Conservation (phyloP, 1,284 basidiomycete species). For the Pisolithus thermaeus region DNA sequence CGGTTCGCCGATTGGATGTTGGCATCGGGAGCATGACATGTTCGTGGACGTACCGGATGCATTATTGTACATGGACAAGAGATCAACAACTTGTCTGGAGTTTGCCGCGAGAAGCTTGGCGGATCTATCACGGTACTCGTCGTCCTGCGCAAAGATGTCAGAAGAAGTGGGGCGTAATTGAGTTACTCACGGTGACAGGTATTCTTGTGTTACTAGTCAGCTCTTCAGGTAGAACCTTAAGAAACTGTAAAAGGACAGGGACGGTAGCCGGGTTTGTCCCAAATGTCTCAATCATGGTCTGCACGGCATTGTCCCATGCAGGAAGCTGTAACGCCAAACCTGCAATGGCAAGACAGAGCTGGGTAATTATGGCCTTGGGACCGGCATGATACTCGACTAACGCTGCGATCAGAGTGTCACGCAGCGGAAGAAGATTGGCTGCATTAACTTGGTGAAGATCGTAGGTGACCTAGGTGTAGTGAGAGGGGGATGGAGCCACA, state of each 20-base stretch:
- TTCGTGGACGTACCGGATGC: constrained; percentile 62
- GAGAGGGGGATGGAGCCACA: constrained; percentile 14
- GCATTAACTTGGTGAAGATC: constrained; percentile 87
- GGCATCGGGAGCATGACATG: background rate
- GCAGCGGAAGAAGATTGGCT: constrained; percentile 68
- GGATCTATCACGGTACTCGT: constrained; percentile 71
- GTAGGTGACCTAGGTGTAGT: constrained; percentile 75
- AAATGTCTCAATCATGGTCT: constrained; percentile 80
- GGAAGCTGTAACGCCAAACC: constrained; percentile 90
- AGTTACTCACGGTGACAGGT: constrained; percentile 70
- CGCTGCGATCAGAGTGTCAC: constrained; percentile 83
- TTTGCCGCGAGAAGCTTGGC: constrained; percentile 67
- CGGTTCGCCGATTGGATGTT: background rate
- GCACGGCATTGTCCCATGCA: constrained; percentile 81
- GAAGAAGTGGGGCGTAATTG: background rate
- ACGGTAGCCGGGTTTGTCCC: constrained; percentile 84
- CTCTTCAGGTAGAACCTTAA: constrained; percentile 92
- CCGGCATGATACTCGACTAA: constrained; percentile 67
- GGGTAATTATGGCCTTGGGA: constrained; percentile 83
- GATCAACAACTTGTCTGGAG: constrained; percentile 66
- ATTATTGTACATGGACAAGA: constrained; percentile 87
- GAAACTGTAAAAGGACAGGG: constrained; percentile 80
- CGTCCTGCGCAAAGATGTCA: constrained; percentile 47
- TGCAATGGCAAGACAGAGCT: constrained; percentile 86
- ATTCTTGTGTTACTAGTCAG: constrained; percentile 81